These are phyloP conservation scores for Phytopythium montanum DNA, from an alignment of 352 stramenopile genomes.

Conservation along the genomic window DNA sequence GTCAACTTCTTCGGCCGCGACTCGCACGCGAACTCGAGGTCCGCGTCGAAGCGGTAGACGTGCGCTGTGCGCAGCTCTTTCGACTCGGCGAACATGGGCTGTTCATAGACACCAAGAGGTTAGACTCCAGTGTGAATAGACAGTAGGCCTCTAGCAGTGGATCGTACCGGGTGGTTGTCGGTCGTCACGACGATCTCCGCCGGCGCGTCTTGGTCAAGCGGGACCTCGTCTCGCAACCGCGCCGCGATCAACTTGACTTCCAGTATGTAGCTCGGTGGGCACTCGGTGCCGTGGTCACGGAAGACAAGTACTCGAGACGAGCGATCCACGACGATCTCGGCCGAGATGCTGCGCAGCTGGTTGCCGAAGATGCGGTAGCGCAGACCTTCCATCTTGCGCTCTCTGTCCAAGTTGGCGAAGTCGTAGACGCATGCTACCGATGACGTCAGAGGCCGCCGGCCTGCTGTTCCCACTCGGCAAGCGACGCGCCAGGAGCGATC, in stretches of 20 bases:
- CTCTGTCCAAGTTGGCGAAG: constrained; percentile 79
- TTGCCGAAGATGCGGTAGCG: constrained; percentile 72
- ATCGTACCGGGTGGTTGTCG: constrained; percentile 56
- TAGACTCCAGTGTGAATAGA: neutral
- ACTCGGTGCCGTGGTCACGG: constrained; percentile 53
- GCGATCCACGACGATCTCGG: constrained; percentile 73
- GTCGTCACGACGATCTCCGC: constrained; percentile 63
- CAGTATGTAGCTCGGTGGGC: constrained; percentile 60
- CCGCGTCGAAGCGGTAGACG: constrained; percentile 81
- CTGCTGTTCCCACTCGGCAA: constrained; percentile 51
- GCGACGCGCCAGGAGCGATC: constrained; percentile 68
- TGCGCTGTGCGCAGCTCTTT: constrained; percentile 76
- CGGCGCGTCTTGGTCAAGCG: constrained; percentile 47
- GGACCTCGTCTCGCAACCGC: constrained; percentile 60
- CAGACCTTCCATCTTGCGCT: constrained; percentile 67
- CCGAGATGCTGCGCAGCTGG: constrained; percentile 57
- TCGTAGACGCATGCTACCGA: constrained; percentile 74
- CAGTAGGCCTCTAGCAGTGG: neutral
- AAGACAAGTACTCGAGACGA: constrained; percentile 83
- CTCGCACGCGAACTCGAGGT: constrained; percentile 67
- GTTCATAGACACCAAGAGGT: neutral
- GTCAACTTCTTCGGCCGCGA: constrained; percentile 63
- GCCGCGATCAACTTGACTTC: constrained; percentile 85
- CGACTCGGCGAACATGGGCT: constrained; percentile 32
- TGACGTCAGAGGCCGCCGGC: constrained; percentile 47